Evolutionary conservation across 1,284 basidiomycete genomes (phyloP).

Genomic region (Thecaphora thlaspeos): DNA sequence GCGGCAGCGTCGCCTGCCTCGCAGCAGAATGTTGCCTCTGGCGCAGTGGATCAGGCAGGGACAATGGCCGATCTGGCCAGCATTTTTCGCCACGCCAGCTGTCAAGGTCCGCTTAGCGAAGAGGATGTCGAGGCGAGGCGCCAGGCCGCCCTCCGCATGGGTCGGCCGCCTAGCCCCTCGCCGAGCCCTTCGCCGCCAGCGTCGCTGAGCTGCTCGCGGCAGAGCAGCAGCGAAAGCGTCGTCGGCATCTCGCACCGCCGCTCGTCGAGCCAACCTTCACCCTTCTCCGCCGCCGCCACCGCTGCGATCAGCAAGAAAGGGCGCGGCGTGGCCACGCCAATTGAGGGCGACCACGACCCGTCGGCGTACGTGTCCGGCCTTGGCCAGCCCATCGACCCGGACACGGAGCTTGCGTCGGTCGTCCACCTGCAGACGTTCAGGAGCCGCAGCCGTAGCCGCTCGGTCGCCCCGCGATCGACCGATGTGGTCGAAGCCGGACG

Average conservation of each 20-base stretch:
- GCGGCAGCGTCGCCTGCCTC: too few relatives aligned
- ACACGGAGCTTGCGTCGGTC: slow-evolving; percentile 50
- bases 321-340: slow-evolving; percentile 26
- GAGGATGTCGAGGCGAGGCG: slow-evolving; percentile 14
- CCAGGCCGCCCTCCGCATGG: slow-evolving; percentile 15
- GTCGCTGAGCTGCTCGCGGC: slow-evolving; percentile 21
- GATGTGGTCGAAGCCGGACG: too few relatives aligned
- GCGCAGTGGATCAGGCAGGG: too few relatives aligned
- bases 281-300: too few relatives aligned
- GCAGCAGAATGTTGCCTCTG: too few relatives aligned
- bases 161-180: slow-evolving; percentile 23
- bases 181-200: slow-evolving; percentile 23
- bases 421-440: slow-evolving; percentile 54
- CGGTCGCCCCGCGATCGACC: slow-evolving; percentile 1
- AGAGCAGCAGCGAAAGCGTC: slow-evolving; percentile 29
- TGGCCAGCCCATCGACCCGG: slow-evolving; percentile 52
- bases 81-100: slow-evolving; percentile 19
- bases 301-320: slow-evolving; percentile 2
- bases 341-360: slow-evolving; percentile 31
- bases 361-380: slow-evolving; percentile 52
- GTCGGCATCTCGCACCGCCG: slow-evolving; percentile 1
- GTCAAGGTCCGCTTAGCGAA: slow-evolving; percentile 5
- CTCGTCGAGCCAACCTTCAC: too few relatives aligned
- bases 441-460: slow-evolving; percentile 39
- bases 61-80: slow-evolving; percentile 15